These are phyloP conservation scores for Angophora floribunda DNA, from an alignment of 345 rosid species.

Conservation along the genomic window DNA sequence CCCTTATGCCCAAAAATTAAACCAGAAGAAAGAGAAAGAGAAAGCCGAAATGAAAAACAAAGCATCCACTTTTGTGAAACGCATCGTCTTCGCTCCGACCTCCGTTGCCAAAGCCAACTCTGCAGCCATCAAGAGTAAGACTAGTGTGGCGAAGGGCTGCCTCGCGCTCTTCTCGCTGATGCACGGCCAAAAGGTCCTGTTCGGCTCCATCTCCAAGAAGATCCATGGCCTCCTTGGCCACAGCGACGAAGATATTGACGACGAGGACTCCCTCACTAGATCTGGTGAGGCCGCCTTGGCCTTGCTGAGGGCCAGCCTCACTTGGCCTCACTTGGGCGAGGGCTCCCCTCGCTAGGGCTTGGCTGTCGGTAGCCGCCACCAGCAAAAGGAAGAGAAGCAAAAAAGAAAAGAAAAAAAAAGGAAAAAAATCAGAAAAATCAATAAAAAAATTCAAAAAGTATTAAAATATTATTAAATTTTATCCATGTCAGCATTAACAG, in stretches of 20 bases:
- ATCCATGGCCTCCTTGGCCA: slow-evolving; percentile 41
- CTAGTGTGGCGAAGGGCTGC: slow-evolving; percentile 37
- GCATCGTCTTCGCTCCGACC: slow-evolving; percentile 20
- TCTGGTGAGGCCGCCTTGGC: too few relatives aligned
- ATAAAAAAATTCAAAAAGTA: too few relatives aligned
- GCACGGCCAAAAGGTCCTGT: slow-evolving; percentile 41
- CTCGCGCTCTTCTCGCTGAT: slow-evolving; percentile 43
- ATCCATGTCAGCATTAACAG: too few relatives aligned
- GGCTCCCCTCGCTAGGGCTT: too few relatives aligned
- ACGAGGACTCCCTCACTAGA: neutral
- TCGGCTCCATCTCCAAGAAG: slow-evolving; percentile 47
- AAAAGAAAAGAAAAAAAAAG: too few relatives aligned
- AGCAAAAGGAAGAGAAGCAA: too few relatives aligned
- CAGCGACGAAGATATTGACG: slow-evolving; percentile 1
- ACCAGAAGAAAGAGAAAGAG: neutral
- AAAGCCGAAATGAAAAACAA: slow-evolving; percentile 39
- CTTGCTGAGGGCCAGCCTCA: too few relatives aligned
- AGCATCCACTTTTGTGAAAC: slow-evolving; percentile 48
- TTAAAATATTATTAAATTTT: too few relatives aligned
- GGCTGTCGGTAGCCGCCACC: too few relatives aligned
- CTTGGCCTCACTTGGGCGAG: too few relatives aligned
- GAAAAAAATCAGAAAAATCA: too few relatives aligned
- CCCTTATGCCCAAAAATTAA: neutral
- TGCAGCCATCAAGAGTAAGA: slow-evolving; percentile 46
- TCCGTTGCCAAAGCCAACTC: slow-evolving; percentile 47